A percentile compares a stretch with the other conserved stretches of the same genome.
Conservation (phyloP, 2,329 filamentous ascomycete species). For the Penicillium sp. region DNA sequence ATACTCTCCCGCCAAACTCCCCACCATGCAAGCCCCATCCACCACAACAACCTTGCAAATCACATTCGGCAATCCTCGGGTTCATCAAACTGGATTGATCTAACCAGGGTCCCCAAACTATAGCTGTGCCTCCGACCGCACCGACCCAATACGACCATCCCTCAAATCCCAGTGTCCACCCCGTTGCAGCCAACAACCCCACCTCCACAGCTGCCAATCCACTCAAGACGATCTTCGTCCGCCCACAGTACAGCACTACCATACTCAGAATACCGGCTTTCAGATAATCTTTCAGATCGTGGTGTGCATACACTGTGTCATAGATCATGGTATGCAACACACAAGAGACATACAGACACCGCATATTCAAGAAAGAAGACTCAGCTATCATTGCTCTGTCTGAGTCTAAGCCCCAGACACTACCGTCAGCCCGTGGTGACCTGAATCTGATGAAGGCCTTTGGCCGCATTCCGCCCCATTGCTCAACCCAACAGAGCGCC, state of each 20-base stretch:
- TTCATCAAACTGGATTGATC: neutral
- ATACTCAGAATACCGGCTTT: neutral
- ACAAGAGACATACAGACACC: neutral
- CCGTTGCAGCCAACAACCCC: neutral
- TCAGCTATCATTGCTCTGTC: too few species aligned
- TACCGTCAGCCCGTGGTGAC: too few species aligned
- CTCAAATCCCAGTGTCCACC: neutral
- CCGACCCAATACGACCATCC: neutral
- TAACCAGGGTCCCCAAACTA: neutral
- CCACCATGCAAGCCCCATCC: too few species aligned
- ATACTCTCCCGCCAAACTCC: too few species aligned
- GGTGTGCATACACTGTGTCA: neutral
- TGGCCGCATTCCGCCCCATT: too few species aligned
- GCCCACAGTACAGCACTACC: neutral
- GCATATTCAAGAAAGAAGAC: too few species aligned
- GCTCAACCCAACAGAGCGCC: too few species aligned
- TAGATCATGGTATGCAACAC: neutral
- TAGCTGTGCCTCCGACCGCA: neutral
- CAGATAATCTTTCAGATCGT: neutral
- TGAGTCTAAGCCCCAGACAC: too few species aligned
- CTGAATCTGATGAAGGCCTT: too few species aligned
- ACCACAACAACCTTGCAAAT: neutral
- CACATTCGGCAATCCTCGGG: neutral
- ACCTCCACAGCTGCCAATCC: neutral
- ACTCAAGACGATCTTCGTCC: neutral